Base-by-base conservation (phyloP, 169 alveolate genomes). In the Cryptosporidium parvum region DNA sequence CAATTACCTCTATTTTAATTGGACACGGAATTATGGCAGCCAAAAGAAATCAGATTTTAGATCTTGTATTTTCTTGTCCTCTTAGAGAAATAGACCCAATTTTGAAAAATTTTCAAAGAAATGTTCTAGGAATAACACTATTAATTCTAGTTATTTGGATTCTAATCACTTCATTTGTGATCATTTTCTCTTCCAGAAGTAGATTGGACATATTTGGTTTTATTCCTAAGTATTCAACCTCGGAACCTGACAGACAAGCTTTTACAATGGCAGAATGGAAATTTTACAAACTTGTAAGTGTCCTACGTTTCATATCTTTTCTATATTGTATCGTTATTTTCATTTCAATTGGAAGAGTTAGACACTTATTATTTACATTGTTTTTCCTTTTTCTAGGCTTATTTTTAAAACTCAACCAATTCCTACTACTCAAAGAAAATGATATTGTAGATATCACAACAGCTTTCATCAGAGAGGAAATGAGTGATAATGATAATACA, bases 391-490 rank as follows among this genome's bases (percentile, higher is more conserved):
- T 65, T 59, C 18, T 80, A 14, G 89, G 67, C 31, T 51, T 29
- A 29, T 29, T 62, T 5, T 62, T 80, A 29, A 80, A 53, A 16
- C 23, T 65, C 23, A 80, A 80, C 35, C 89, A 80, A 45, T 61
- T 80, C 14, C 51, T 80, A 3, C 52, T 70, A n/a, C 67, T 80
- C 16, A 80, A 65, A 21, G 89, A 70, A 45, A 80, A 42, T 48
- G 89, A 80, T 35, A 51, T 65, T 80, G 48, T 61, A 29, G 89
- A 80, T 29, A 80, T 80, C 37, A 73, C 89, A 33, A 61, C 80
- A n/a, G 89, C 89, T 23, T 80, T 80, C 35, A 62, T 80, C 4
- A 61, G 89, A 23, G 89, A 80, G 37, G 89, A 80, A 42, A 39
- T 80, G 56, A 80, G 53, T 21, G 89, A 80, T 33, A 80, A 59